Conservation (phyloP, 768 basidiomycete genomes). For the Lyophyllum decastes region DNA sequence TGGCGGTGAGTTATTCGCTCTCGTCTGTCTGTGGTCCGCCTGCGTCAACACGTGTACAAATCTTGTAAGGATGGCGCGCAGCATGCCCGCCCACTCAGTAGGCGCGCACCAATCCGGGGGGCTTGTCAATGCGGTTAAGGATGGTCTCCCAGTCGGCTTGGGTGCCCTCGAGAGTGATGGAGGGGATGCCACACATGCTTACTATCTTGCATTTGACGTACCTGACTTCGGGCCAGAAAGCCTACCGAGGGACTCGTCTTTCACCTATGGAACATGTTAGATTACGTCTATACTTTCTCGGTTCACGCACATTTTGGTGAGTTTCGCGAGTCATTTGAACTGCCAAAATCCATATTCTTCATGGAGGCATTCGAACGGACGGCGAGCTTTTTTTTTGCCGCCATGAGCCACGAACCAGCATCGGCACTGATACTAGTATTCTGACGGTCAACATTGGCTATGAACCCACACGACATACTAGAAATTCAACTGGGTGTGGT, state of each 20-base stretch:
- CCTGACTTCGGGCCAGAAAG: neutral
- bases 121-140: slow-evolving; percentile 20
- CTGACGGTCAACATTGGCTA: neutral
- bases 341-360: slow-evolving; percentile 30
- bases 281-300: neutral
- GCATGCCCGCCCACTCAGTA: slow-evolving; percentile 18
- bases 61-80: slow-evolving; percentile 19
- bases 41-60: slow-evolving; percentile 19
- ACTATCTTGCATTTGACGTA: slow-evolving; percentile 18
- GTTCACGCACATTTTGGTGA: slow-evolving; percentile 20
- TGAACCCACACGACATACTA: slow-evolving; percentile 17
- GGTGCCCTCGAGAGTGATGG: slow-evolving; percentile 22
- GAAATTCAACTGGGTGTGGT: slow-evolving; percentile 37
- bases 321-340: slow-evolving; percentile 26
- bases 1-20: slow-evolving; percentile 6
- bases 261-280: neutral
- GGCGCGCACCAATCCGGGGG: slow-evolving; percentile 21
- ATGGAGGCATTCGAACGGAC: slow-evolving; percentile 19
- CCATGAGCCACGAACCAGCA: slow-evolving; percentile 36
- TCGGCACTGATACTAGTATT: slow-evolving; percentile 22
- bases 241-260: neutral
- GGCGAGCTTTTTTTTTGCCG: slow-evolving; percentile 29
- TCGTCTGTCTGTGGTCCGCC: slow-evolving; percentile 3
- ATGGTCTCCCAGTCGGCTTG: slow-evolving; percentile 24
- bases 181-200: slow-evolving; percentile 22